Conservation (phyloP, 345 rosid species). For the Corchorus olitorius region DNA sequence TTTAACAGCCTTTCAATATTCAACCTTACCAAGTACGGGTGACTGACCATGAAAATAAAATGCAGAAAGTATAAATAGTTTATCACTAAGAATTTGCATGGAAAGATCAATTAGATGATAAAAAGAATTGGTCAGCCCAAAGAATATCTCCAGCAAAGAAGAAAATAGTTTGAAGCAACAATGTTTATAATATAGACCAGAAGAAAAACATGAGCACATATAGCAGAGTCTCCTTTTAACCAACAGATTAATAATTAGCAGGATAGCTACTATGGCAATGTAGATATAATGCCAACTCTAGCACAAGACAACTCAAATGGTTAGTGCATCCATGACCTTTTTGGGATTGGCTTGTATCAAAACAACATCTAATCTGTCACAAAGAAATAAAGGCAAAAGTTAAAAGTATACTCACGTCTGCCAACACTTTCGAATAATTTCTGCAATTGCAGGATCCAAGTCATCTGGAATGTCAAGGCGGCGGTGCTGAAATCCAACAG, state of each 20-base stretch:
- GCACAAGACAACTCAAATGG: background rate
- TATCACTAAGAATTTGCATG: background rate
- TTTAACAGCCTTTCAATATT: slow-evolving; percentile 2
- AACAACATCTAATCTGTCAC: background rate
- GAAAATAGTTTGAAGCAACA: background rate
- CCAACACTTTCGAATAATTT: slow-evolving; percentile 84
- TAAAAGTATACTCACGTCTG: slow-evolving; percentile 68
- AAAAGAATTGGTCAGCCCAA: background rate
- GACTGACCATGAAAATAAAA: background rate
- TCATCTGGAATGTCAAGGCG: slow-evolving; percentile 76
- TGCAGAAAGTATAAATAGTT: too few species aligned
- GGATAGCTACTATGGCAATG: background rate
- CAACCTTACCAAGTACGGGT: background rate
- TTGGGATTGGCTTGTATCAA: background rate
- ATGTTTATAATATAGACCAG: background rate
- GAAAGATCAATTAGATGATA: background rate
- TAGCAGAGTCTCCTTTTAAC: background rate
- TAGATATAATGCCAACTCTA: background rate
- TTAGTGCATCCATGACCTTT: background rate
- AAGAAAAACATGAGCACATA: background rate
- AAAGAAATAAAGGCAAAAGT: background rate
- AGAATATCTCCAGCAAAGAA: background rate
- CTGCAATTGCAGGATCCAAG: slow-evolving; percentile 69
- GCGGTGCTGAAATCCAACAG: slow-evolving; percentile 96
- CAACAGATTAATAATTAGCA: background rate